Evolutionary conservation across 306 rosid genomes (phyloP), one percentile per base, ranked within the genome.

Genomic region (Comarum palustre): DNA sequence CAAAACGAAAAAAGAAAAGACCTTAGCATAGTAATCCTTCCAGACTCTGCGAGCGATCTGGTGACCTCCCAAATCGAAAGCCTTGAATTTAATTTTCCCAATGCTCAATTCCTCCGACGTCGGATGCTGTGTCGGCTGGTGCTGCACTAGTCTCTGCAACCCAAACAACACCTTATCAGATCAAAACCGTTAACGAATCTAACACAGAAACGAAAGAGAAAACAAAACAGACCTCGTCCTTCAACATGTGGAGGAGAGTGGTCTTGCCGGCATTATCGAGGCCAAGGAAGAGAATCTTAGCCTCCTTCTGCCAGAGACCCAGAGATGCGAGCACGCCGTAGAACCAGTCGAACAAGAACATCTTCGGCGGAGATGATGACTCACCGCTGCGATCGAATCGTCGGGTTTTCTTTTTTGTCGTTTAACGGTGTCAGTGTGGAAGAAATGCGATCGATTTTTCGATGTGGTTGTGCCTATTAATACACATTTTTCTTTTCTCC

Each of bases 1-100:
- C 34, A 31, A 31, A 31, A 1, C 34, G 34, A 42, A 42, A 8
- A 10, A 73, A 51, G 16, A 68, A 11, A 32, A 39, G 36, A 92
- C 98, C 98, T 93, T 89, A 20, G 98, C 91, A 77, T 91, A 91
- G 84, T 93, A 91, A 80, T 93, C 98, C 85, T 89, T 91, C 98
- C 97, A 91, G 65, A 94, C 98, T 78, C 96, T 82, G 12, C 97
- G 88, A 77, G 97, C 98, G 80, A 91, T 89, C 84, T 85, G 96
- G 75, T 91, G 97, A 50, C 98, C 97, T 34, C 98, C 97, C 39
- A 94, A 87, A 89, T 94, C 97, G 71, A 94, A 94, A 27, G 97
- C 97, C 79, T 91, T 94, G 77, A 94, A 94, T 84, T 91, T 94
- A 77, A 94, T 94, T 80, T 89, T 85, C 60, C 97, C 97, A 75